A percentile compares a stretch with the other conserved stretches of the same genome.
Conservation (phyloP, 768 basidiomycete genomes). For the Amanita rimosa region DNA sequence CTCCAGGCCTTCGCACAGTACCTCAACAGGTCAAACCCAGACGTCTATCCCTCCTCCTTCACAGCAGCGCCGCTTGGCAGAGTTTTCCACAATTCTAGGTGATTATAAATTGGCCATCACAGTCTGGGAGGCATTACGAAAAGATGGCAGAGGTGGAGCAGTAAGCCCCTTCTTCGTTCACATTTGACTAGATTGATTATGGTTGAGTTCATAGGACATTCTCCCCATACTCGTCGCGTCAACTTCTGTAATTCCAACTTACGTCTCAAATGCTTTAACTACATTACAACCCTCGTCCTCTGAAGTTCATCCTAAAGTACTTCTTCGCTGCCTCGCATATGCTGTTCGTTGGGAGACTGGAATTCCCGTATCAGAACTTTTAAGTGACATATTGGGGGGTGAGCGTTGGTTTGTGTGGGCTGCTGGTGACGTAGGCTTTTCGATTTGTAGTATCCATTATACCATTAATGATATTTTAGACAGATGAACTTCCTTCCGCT, state of each 20-base stretch:
- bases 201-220: conserved; percentile 50
- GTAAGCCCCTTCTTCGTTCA: conserved; percentile 36
- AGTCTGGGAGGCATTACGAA: conserved; percentile 81
- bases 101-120: conserved; percentile 76
- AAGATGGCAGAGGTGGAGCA: conserved; percentile 81
- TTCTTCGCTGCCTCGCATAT: conserved; percentile 54
- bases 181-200: not conserved
- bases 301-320: conserved; percentile 50
- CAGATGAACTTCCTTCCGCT: conserved; percentile 74
- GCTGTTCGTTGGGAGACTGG: conserved; percentile 74
- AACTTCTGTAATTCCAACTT: conserved; percentile 45
- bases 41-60: conserved; percentile 31
- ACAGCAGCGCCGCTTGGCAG: conserved; percentile 82
- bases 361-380: conserved; percentile 47
- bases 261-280: conserved; percentile 52
- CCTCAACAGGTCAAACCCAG: conserved; percentile 14
- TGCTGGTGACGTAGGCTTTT: conserved; percentile 57
- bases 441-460: not conserved
- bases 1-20: conserved; percentile 24
- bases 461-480: conserved; percentile 29
- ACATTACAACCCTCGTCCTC: conserved; percentile 28
- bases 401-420: conserved; percentile 85
- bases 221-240: conserved; percentile 64
- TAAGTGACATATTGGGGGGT: conserved; percentile 48
- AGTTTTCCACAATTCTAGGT: conserved; percentile 87